Percentiles rank a stretch among this genome's conserved stretches.
phyloP scores from a whole-genome alignment of 2,329 filamentous ascomycete genomes.

The Xylaria arbuscula region DNA sequence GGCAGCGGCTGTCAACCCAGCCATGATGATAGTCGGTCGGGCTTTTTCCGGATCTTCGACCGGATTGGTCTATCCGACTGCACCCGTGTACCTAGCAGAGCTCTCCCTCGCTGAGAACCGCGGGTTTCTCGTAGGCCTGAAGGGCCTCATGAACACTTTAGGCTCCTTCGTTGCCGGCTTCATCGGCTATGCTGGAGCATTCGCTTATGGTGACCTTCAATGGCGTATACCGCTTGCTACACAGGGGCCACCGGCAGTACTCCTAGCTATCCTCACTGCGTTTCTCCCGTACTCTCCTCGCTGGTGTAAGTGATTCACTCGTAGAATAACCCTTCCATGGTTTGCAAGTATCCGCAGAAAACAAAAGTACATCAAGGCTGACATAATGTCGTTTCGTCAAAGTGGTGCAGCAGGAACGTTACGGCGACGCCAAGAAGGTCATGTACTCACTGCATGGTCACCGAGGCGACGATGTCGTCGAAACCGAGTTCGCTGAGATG shows the following conservation, averaged over 20 bases:
- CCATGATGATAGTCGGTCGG: slow-evolving; percentile 48
- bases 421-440: slow-evolving; percentile 44
- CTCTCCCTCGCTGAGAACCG: slow-evolving; percentile 44
- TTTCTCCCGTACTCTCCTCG: slow-evolving; percentile 47
- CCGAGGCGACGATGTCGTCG: slow-evolving; percentile 41
- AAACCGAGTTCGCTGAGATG: slow-evolving; percentile 43
- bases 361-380: slow-evolving; percentile 2
- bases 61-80: slow-evolving; percentile 42
- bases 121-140: slow-evolving; percentile 48
- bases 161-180: slow-evolving; percentile 55
- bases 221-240: slow-evolving; percentile 53
- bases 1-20: slow-evolving; percentile 39
- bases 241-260: slow-evolving; percentile 46
- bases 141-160: slow-evolving; percentile 51
- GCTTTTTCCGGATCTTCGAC: slow-evolving; percentile 43
- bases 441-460: slow-evolving; percentile 44
- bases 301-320: slow-evolving; percentile 38
- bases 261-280: slow-evolving; percentile 39
- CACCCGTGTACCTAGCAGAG: slow-evolving; percentile 47
- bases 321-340: not conserved
- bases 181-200: slow-evolving; percentile 54
- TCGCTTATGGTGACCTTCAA: slow-evolving; percentile 46
- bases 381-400: not conserved
- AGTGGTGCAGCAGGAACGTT: slow-evolving; percentile 42
- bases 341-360: not conserved